A percentile compares a stretch with the other conserved stretches of the same genome.
These are phyloP conservation scores for Tylopilus plumbeoviolaceoides DNA, from an alignment of 768 basidiomycete species.

Conservation along the genomic window DNA sequence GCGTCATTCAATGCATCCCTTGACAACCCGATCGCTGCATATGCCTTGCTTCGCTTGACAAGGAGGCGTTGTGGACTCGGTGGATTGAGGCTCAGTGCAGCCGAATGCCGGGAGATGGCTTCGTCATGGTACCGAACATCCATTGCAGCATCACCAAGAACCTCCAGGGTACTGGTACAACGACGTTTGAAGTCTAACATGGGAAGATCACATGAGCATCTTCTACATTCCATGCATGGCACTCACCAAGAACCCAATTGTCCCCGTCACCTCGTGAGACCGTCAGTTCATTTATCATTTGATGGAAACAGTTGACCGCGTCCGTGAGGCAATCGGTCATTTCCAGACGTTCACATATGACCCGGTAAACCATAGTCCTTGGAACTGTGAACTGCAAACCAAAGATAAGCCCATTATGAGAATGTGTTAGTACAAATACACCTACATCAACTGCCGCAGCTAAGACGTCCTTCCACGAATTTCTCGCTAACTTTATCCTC, in stretches of 20 bases:
- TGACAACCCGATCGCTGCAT: background rate
- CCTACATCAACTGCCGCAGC: background rate
- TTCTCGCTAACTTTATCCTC: background rate
- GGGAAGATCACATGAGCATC: background rate
- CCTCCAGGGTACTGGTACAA: background rate
- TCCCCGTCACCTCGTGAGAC: background rate
- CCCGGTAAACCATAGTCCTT: background rate
- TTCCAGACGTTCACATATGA: background rate
- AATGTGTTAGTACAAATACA: background rate
- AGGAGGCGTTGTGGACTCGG: background rate
- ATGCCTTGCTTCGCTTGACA: slow-evolving; percentile 8
- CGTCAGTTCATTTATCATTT: background rate
- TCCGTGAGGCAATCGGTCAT: background rate
- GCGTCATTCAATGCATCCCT: slow-evolving; percentile 2
- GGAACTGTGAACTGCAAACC: background rate
- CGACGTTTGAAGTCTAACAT: background rate
- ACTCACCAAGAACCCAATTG: background rate
- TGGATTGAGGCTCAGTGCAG: background rate
- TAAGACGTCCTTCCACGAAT: background rate
- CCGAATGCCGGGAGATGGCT: slow-evolving; percentile 3
- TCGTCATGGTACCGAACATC: background rate
- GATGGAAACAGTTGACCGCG: background rate
- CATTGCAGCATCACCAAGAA: background rate
- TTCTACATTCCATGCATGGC: background rate
- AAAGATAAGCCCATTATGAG: background rate